Evolutionary conservation across 75 land plant genomes (phyloP).

Genomic region (Pseudotsuga menziesii): DNA sequence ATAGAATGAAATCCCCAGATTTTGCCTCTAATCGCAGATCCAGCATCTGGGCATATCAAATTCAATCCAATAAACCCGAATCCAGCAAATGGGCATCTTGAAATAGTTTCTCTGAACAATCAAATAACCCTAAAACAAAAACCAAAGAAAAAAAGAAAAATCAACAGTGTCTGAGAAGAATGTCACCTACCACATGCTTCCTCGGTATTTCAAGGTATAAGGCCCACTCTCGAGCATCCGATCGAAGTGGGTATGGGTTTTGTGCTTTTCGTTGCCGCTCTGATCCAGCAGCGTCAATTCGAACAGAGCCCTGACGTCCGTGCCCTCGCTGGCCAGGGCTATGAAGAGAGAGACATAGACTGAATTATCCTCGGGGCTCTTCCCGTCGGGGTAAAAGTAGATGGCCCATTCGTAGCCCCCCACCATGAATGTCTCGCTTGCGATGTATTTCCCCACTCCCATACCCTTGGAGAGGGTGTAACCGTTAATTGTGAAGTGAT

Average conservation of each 20-base stretch:
- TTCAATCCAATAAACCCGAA: too few species aligned
- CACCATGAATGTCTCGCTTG: slow-evolving; percentile 65
- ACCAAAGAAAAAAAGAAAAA: too few species aligned
- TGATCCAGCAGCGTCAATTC: slow-evolving; percentile 78
- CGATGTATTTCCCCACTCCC: slow-evolving; percentile 82
- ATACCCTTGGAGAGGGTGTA: slow-evolving; percentile 76
- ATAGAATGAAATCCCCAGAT: too few species aligned
- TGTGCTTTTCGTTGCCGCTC: slow-evolving; percentile 68
- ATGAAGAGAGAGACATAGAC: slow-evolving; percentile 57
- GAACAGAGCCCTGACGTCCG: slow-evolving; percentile 82
- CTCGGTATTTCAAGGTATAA: slow-evolving; percentile 56
- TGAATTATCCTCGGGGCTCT: slow-evolving; percentile 52
- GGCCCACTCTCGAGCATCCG: slow-evolving; percentile 59
- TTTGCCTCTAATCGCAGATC: too few species aligned
- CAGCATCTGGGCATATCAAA: too few species aligned
- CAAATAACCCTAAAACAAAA: too few species aligned
- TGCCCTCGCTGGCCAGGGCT: slow-evolving; percentile 59
- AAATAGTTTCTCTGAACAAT: too few species aligned
- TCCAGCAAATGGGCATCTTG: too few species aligned
- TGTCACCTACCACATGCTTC: slow-evolving; percentile 54
- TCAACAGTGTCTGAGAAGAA: too few species aligned
- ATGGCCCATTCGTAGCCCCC: slow-evolving; percentile 64
- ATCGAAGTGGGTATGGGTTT: slow-evolving; percentile 61
- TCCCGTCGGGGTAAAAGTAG: slow-evolving; percentile 64
- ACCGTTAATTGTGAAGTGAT: slow-evolving; percentile 72